Percentiles rank a stretch among this genome's conserved stretches.
Conservation (phyloP, 2,329 filamentous ascomycete genomes). For the Zymoseptoria ardabiliae region DNA sequence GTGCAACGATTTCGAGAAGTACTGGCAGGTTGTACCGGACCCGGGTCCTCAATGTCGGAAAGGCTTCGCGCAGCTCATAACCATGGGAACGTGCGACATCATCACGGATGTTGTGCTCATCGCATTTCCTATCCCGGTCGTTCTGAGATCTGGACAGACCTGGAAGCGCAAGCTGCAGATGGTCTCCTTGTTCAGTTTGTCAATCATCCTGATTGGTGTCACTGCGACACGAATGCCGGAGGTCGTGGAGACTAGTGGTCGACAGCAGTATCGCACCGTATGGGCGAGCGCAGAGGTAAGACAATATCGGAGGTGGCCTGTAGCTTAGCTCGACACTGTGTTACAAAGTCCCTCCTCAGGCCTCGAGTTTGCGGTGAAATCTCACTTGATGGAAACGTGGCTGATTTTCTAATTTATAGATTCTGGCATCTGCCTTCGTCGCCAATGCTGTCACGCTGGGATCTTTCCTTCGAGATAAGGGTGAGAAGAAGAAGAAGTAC, state of each 20-base stretch:
- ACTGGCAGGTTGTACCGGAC: conserved; percentile 60
- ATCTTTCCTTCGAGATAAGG: conserved; percentile 84
- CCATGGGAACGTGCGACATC: conserved; percentile 83
- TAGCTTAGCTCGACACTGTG: too few species aligned
- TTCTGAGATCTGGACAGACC: conserved; percentile 69
- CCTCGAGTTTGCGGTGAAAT: too few species aligned
- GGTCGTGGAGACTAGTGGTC: conserved; percentile 62
- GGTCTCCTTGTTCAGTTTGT: conserved; percentile 73
- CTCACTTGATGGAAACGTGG: too few species aligned
- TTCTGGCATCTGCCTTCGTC: conserved; percentile 78
- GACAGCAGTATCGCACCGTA: conserved; percentile 81
- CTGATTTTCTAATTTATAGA: conserved; percentile 23
- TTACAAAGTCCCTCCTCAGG: too few species aligned
- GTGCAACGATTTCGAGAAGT: conserved; percentile 57
- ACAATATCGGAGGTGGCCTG: too few species aligned
- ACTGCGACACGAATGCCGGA: conserved; percentile 73
- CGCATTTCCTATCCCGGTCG: conserved; percentile 82
- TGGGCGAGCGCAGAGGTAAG: conserved; percentile 69
- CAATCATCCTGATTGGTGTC: conserved; percentile 69
- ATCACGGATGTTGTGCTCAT: conserved; percentile 83
- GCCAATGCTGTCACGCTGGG: conserved; percentile 86
- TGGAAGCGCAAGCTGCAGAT: conserved; percentile 73
- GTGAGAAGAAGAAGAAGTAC: conserved; percentile 83
- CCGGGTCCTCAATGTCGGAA: conserved; percentile 79
- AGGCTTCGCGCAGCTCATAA: conserved; percentile 78